Evolutionary conservation across 352 stramenopile genomes (phyloP).

Genomic region (Halophytophthora batemanensis): DNA sequence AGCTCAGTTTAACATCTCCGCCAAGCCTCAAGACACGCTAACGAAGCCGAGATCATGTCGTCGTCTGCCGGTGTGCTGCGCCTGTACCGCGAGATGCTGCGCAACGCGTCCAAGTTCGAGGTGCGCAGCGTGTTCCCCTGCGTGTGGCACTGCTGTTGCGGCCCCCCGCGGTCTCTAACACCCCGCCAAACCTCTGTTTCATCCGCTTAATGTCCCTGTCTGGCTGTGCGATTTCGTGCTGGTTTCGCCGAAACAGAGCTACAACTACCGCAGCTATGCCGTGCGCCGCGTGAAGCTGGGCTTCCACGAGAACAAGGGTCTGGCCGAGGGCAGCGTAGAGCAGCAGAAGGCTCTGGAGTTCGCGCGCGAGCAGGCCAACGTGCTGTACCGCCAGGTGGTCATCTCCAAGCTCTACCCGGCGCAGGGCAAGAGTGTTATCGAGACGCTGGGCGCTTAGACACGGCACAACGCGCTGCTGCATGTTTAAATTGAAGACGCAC

Average conservation of each 20-base stretch:
- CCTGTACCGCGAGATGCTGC: slow-evolving; percentile 60
- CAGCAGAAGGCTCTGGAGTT: slow-evolving; percentile 46
- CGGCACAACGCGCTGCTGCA: too few relatives aligned
- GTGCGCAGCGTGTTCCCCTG: slow-evolving; percentile 15
- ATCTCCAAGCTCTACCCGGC: slow-evolving; percentile 72
- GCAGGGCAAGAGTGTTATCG: slow-evolving; percentile 65
- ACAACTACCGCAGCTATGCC: slow-evolving; percentile 76
- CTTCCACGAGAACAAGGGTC: slow-evolving; percentile 64
- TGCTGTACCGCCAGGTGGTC: slow-evolving; percentile 61
- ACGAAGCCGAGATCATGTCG: too few relatives aligned
- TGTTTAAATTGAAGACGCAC: too few relatives aligned
- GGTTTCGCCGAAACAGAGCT: slow-evolving; percentile 45
- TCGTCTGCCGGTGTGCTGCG: slow-evolving; percentile 41
- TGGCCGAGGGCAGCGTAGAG: slow-evolving; percentile 41
- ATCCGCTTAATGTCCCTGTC: not conserved
- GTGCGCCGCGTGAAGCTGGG: slow-evolving; percentile 63
- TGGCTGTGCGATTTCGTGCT: slow-evolving; percentile 5
- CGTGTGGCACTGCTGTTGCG: not conserved
- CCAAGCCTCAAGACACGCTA: too few relatives aligned
- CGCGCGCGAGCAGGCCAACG: slow-evolving; percentile 42
- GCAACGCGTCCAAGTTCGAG: slow-evolving; percentile 49
- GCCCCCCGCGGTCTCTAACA: not conserved
- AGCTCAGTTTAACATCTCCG: too few relatives aligned
- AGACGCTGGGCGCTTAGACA: too few relatives aligned
- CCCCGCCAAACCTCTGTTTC: not conserved